Percentiles rank a stretch among this genome's conserved stretches.
phyloP scores from a whole-genome alignment of 768 basidiomycete species.

The Leccinum disarticulatum region DNA sequence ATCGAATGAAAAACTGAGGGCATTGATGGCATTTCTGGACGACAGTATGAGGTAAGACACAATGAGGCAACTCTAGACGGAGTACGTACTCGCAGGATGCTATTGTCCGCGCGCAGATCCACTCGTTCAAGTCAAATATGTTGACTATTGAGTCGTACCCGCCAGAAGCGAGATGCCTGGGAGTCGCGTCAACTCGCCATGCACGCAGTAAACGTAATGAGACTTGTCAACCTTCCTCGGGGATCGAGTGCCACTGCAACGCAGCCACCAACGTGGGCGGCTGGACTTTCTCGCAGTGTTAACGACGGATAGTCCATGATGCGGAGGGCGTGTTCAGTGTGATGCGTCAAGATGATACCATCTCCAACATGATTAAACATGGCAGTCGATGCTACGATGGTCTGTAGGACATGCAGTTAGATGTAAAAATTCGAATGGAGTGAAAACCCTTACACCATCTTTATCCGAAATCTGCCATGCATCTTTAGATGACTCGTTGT shows the following conservation, averaged over 20 bases:
- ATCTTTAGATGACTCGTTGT: slow-evolving; percentile 53
- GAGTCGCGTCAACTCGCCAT: slow-evolving; percentile 1
- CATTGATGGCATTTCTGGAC: slow-evolving; percentile 64
- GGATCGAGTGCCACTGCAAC: slow-evolving; percentile 75
- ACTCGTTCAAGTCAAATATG: slow-evolving; percentile 75
- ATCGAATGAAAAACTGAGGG: slow-evolving; percentile 77
- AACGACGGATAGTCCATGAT: slow-evolving; percentile 70
- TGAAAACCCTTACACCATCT: slow-evolving; percentile 19
- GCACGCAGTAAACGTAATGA: background rate
- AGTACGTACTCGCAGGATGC: slow-evolving; percentile 73
- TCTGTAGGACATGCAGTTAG: slow-evolving; percentile 28
- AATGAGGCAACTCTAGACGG: background rate
- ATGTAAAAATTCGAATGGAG: background rate
- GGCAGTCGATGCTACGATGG: slow-evolving; percentile 57
- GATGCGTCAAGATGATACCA: slow-evolving; percentile 64
- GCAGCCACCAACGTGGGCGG: slow-evolving; percentile 82
- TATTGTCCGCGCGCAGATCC: slow-evolving; percentile 78
- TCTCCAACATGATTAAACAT: slow-evolving; percentile 79
- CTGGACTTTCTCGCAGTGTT: slow-evolving; percentile 54
- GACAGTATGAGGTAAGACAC: slow-evolving; percentile 1
- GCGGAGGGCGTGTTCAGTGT: slow-evolving; percentile 62
- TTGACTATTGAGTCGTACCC: slow-evolving; percentile 83
- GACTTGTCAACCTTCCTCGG: slow-evolving; percentile 55
- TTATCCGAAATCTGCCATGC: slow-evolving; percentile 44
- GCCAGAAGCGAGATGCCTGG: slow-evolving; percentile 74